These are phyloP conservation scores for Saccharum hybrid DNA, from an alignment of 202 grass and related monocot species.

Conservation along the genomic window DNA sequence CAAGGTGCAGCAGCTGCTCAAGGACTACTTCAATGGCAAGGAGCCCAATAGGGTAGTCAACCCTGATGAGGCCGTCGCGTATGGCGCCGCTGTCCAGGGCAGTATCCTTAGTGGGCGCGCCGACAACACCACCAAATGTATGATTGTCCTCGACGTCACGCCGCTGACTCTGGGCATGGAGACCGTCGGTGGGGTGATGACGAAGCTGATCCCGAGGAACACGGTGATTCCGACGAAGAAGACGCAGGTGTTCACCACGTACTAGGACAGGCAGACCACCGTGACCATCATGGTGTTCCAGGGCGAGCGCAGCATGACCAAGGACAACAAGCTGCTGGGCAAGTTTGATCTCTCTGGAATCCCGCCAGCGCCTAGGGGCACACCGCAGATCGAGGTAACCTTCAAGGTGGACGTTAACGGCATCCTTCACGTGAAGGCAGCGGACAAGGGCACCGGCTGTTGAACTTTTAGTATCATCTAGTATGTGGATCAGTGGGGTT, in stretches of 20 bases:
- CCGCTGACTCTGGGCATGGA: too few species aligned
- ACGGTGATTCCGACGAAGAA: background rate
- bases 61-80: background rate
- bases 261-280: background rate
- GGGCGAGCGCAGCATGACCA: background rate
- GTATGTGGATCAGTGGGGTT: too few species aligned
- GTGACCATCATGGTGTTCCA: background rate
- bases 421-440: slow-evolving; percentile 1
- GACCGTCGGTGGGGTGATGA: background rate
- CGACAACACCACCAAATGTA: too few species aligned
- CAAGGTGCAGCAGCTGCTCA: too few species aligned
- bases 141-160: too few species aligned
- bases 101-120: background rate
- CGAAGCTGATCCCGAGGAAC: background rate
- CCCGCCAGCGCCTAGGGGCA: background rate
- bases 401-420: background rate
- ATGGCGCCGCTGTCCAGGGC: too few species aligned
- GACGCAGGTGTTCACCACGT: slow-evolving; percentile 7
- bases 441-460: background rate
- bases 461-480: too few species aligned
- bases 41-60: too few species aligned
- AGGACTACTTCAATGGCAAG: too few species aligned
- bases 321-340: background rate
- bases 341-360: background rate
- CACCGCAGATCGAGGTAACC: background rate